A percentile compares a stretch with the other conserved stretches of the same genome.
Evolutionary conservation across 1,139 yeast genomes (phyloP).

Genomic region (Protomyces arabidopsidicola): DNA sequence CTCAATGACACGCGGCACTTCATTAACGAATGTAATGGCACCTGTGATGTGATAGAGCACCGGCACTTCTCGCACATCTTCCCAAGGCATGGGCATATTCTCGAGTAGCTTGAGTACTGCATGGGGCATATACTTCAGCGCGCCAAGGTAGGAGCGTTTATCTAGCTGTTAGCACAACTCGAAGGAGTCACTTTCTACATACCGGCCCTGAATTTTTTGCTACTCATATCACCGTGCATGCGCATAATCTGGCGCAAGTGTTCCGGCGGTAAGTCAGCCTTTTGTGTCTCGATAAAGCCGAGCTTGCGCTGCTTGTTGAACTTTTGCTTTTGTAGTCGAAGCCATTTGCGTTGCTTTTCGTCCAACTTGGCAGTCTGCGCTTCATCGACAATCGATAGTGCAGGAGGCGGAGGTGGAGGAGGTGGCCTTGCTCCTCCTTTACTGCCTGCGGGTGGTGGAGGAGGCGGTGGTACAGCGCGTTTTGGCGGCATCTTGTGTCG

Average conservation of each 20-base stretch:
- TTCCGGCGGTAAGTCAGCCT: constrained; percentile 89
- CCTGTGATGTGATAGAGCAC: constrained; percentile 89
- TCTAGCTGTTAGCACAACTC: constrained; percentile 36
- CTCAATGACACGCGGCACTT: constrained; percentile 83
- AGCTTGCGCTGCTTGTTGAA: constrained; percentile 44
- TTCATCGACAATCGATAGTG: constrained; percentile 12
- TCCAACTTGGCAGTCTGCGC: constrained; percentile 35
- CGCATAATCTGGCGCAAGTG: constrained; percentile 71
- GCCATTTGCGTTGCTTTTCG: constrained; percentile 58
- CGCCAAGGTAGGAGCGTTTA: constrained; percentile 82
- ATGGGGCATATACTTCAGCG: constrained; percentile 92
- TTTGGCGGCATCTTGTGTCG: not conserved
- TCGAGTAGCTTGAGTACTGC: constrained; percentile 84
- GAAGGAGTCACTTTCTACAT: not conserved
- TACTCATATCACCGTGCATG: constrained; percentile 81
- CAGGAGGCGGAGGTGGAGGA: constrained; percentile 32
- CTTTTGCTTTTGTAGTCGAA: constrained; percentile 57
- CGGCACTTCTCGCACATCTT: constrained; percentile 72
- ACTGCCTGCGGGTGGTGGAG: not conserved
- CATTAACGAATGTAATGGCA: constrained; percentile 93
- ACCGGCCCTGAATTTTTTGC: constrained; percentile 70
- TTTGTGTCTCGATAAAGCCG: constrained; percentile 52
- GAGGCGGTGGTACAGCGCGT: not conserved
- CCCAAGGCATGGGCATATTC: constrained; percentile 99
- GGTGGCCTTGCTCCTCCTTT: not conserved